Percentiles rank a stretch among this genome's conserved stretches.
Conservation (phyloP, 2,329 filamentous ascomycete species). For the Daldinia sp. region DNA sequence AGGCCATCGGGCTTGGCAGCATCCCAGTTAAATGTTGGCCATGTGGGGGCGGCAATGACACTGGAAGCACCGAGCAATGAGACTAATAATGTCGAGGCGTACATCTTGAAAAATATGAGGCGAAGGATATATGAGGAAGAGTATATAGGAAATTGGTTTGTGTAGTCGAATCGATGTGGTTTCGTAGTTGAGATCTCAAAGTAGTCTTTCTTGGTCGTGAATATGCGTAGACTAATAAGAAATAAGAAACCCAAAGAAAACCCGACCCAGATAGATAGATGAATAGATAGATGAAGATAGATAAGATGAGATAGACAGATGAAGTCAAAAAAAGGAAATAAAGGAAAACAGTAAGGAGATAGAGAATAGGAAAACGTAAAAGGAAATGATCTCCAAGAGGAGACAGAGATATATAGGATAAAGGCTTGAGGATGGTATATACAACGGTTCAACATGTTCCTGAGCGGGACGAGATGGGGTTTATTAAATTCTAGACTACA, state of each 20-base stretch:
- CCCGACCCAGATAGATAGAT: constrained; percentile 42
- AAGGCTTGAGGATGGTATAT: constrained; percentile 40
- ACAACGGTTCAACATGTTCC: constrained; percentile 37
- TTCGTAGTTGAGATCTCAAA: constrained; percentile 34
- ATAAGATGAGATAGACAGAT: constrained; percentile 33
- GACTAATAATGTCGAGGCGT: constrained; percentile 60
- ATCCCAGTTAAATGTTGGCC: constrained; percentile 59
- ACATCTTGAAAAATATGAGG: constrained; percentile 59
- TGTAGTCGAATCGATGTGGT: constrained; percentile 29
- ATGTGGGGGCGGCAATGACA: constrained; percentile 59
- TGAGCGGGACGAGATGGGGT: constrained; percentile 36
- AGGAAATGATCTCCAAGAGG: constrained; percentile 46
- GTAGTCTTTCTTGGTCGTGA: constrained; percentile 36
- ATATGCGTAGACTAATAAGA: constrained; percentile 38
- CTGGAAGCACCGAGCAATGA: constrained; percentile 61
- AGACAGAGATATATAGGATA: constrained; percentile 45
- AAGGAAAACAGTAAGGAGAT: constrained; percentile 40
- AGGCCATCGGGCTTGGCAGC: constrained; percentile 57
- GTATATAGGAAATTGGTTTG: constrained; percentile 14
- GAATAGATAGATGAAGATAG: constrained; percentile 34
- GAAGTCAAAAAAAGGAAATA: constrained; percentile 34
- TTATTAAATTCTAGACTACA: constrained; percentile 39
- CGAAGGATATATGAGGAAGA: constrained; percentile 26
- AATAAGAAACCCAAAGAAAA: constrained; percentile 46
- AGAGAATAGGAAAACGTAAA: constrained; percentile 46